Conservation (phyloP, 163 green algal genomes). For the Trebouxiophyceae sp. region DNA sequence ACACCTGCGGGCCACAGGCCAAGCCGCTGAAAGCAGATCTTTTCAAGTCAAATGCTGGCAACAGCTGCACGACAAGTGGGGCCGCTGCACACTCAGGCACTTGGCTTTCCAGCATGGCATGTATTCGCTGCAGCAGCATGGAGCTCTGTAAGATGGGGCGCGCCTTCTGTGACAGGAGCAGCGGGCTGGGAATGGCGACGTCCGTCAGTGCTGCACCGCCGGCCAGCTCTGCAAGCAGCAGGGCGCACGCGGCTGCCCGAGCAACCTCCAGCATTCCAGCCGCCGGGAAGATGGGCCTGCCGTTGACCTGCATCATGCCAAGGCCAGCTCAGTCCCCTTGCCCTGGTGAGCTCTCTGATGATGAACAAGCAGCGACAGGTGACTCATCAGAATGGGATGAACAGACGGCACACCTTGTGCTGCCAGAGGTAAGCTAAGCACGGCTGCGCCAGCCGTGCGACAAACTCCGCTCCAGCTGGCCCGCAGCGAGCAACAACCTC, state of each 20-base stretch:
- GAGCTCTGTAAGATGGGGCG: too few species aligned
- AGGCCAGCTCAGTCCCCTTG: too few species aligned
- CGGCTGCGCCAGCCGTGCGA: constrained; percentile 17
- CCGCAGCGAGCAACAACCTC: not conserved
- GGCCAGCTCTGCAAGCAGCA: not conserved
- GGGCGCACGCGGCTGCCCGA: not conserved
- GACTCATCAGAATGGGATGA: too few species aligned
- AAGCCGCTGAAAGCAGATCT: too few species aligned
- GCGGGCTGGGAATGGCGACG: not conserved
- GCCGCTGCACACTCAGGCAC: too few species aligned
- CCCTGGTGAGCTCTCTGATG: too few species aligned
- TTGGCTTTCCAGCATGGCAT: too few species aligned
- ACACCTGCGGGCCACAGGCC: too few species aligned
- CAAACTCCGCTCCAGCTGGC: not conserved
- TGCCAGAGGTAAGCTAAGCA: constrained; percentile 51
- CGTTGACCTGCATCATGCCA: not conserved
- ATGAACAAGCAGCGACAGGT: too few species aligned
- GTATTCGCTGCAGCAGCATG: too few species aligned
- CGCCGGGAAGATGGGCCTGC: not conserved
- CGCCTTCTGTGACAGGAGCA: not conserved
- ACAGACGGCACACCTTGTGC: constrained; percentile 40
- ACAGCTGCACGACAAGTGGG: too few species aligned
- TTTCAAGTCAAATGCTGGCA: too few species aligned
- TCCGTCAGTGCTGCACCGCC: not conserved
- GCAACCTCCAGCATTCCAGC: not conserved